Conservation (phyloP, 208 protist genomes). For the Trypanosoma brucei region DNA sequence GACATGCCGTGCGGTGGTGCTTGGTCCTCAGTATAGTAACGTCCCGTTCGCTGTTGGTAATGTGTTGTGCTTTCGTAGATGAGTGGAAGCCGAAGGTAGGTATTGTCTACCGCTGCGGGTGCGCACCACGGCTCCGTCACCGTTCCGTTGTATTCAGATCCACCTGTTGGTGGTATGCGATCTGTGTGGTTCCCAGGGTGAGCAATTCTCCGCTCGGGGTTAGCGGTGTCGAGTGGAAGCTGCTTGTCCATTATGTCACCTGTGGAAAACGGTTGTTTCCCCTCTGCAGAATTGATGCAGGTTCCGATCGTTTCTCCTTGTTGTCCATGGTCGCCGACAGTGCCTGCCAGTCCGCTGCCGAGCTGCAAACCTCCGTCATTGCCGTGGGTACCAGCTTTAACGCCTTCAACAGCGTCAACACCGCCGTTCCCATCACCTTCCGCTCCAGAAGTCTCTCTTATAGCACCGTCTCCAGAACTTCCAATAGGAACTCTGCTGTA, state of each 20-base stretch:
- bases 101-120: slow-evolving; percentile 59
- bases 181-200: slow-evolving; percentile 39
- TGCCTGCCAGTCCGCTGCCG: neutral
- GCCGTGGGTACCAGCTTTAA: neutral
- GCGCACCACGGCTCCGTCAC: slow-evolving; percentile 41
- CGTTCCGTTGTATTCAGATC: slow-evolving; percentile 54
- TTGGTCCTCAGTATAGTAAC: slow-evolving; percentile 62
- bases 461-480: neutral
- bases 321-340: slow-evolving; percentile 7
- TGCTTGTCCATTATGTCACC: slow-evolving; percentile 40
- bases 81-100: slow-evolving; percentile 57
- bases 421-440: neutral
- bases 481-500: slow-evolving; percentile 36
- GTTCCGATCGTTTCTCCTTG: neutral
- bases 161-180: slow-evolving; percentile 38
- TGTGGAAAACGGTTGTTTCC: slow-evolving; percentile 32
- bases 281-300: neutral
- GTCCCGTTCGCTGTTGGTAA: slow-evolving; percentile 71
- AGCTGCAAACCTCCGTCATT: neutral
- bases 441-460: neutral
- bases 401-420: neutral
- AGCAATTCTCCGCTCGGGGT: slow-evolving; percentile 50
- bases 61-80: slow-evolving; percentile 79
- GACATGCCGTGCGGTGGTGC: slow-evolving; percentile 53
- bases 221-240: slow-evolving; percentile 44